Evolutionary conservation across 805 yeast genomes (phyloP), one percentile per base, ranked within the genome.

Genomic region (Saturnispora sanitii): DNA sequence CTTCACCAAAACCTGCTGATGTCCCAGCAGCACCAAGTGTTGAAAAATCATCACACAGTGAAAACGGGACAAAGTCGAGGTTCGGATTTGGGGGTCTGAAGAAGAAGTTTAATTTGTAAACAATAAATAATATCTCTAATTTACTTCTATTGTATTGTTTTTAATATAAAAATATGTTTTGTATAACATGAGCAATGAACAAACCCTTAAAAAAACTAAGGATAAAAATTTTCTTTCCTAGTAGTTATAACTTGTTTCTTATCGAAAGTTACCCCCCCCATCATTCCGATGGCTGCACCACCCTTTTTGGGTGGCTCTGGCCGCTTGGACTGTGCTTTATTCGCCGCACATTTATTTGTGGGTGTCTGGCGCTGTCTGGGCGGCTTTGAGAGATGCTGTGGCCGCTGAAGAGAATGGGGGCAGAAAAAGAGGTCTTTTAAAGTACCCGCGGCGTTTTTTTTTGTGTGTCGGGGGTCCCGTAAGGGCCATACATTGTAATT

Each of bases 231-330:
- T 25, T 28, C 21, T 18, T 20, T 4, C 33, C 27, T 29, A 17
- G 11, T 28, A 26, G 15, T 20, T 9, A n/a, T 18, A 30, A 8
- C 29, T 43, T 46, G 38, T 15, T 43, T 18, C 6, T 21, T 32
- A 41, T 46, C 46, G 49, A 46, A 46, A 46, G 49, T 46, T 43
- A 40, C 42, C 46, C 46, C 45, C n/a, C 25, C 30, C 22, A 35
- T 38, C 42, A 39, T 33, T 35, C 27, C 21, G 41, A 15, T 18
- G 35, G 21, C 31, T 29, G 28, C 6, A 15, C 18, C 29, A 17
- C 33, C 27, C 17, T 11, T n/a, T n/a, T n/a, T 16, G 13, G 15
- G 20, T n/a, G 17, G 6, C 18, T 28, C 17, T 6, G 23, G 33
- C 21, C 31, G 16, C 17, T 26, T 18, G 15, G 18, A 16, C 23